Percentiles rank a stretch among this genome's conserved stretches.
phyloP scores from a whole-genome alignment of 257 asterid species.

The Solanum pennellii region DNA sequence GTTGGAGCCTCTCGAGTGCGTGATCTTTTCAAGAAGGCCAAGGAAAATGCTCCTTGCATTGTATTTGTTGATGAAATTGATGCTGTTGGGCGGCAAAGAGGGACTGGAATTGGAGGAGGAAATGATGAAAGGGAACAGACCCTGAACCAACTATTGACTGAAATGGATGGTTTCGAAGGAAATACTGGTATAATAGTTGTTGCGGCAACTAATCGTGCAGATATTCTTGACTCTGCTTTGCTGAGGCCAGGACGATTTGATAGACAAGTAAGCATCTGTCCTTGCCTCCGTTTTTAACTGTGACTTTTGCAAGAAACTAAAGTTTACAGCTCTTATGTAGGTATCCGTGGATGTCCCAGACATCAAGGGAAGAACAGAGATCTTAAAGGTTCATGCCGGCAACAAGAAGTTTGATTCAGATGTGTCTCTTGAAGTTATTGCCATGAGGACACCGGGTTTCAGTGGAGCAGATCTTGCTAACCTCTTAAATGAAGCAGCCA shows the following conservation, averaged over 20 bases:
- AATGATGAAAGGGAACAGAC: slow-evolving; percentile 98
- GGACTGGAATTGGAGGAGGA: slow-evolving; percentile 98
- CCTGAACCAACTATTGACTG: slow-evolving; percentile 84
- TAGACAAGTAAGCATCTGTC: slow-evolving; percentile 59
- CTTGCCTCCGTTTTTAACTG: not conserved
- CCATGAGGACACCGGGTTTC: slow-evolving; percentile 99
- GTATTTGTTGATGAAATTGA: slow-evolving; percentile 98
- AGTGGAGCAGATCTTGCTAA: slow-evolving; percentile 99
- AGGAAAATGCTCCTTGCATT: slow-evolving; percentile 97
- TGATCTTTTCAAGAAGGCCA: slow-evolving; percentile 97
- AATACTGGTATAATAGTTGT: slow-evolving; percentile 91
- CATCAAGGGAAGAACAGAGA: slow-evolving; percentile 92
- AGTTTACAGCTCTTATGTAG: slow-evolving; percentile 27
- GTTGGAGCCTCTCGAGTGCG: slow-evolving; percentile 98
- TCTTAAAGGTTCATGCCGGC: slow-evolving; percentile 81
- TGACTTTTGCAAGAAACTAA: not conserved
- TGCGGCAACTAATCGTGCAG: slow-evolving; percentile 98
- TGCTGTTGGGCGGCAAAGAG: slow-evolving; percentile 98
- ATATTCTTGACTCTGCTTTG: slow-evolving; percentile 93
- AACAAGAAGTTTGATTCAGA: slow-evolving; percentile 75
- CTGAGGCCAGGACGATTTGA: slow-evolving; percentile 96
- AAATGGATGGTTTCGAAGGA: slow-evolving; percentile 98
- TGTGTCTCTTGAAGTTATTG: slow-evolving; percentile 88
- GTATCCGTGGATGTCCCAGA: slow-evolving; percentile 94
- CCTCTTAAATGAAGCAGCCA: slow-evolving; percentile 95